Evolutionary conservation across 2,329 filamentous ascomycete genomes (phyloP).

Genomic region (Scleromitrula shiraiana): DNA sequence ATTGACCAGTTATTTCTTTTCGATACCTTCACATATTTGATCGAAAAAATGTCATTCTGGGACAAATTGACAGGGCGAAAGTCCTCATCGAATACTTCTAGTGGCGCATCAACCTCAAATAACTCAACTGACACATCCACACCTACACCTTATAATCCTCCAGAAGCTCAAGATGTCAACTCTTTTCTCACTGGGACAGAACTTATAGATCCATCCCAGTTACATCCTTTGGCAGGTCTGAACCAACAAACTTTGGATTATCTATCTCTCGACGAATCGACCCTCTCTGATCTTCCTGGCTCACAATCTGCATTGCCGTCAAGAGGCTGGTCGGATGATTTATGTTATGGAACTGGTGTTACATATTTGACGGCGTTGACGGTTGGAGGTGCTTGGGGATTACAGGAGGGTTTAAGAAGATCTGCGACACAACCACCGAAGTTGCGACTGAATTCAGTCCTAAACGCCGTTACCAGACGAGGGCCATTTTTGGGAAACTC

Average conservation of each 20-base stretch:
- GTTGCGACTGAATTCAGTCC: constrained; percentile 83
- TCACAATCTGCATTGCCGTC: constrained; percentile 83
- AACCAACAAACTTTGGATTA: constrained; percentile 94
- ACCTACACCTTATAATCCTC: constrained; percentile 59
- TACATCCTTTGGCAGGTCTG: constrained; percentile 89
- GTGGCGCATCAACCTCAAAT: constrained; percentile 14
- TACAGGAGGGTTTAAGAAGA: constrained; percentile 80
- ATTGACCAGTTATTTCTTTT: neutral
- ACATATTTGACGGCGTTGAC: constrained; percentile 86
- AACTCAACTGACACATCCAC: constrained; percentile 36
- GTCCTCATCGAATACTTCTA: constrained; percentile 25
- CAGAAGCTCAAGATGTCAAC: constrained; percentile 70
- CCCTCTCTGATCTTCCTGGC: constrained; percentile 78
- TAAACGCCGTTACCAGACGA: constrained; percentile 88
- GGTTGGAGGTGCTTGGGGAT: constrained; percentile 82
- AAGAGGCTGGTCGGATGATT: constrained; percentile 93
- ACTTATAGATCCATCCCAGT: constrained; percentile 76
- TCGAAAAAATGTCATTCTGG: constrained; percentile 32
- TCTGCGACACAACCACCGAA: constrained; percentile 75
- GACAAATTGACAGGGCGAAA: constrained; percentile 32
- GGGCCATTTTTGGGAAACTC: constrained; percentile 96
- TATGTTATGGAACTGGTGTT: constrained; percentile 94
- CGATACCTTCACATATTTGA: neutral
- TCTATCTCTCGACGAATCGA: constrained; percentile 84
- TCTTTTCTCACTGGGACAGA: constrained; percentile 72